phyloP scores from a whole-genome alignment of 2,329 filamentous ascomycete species.

The Fusarium compactum region DNA sequence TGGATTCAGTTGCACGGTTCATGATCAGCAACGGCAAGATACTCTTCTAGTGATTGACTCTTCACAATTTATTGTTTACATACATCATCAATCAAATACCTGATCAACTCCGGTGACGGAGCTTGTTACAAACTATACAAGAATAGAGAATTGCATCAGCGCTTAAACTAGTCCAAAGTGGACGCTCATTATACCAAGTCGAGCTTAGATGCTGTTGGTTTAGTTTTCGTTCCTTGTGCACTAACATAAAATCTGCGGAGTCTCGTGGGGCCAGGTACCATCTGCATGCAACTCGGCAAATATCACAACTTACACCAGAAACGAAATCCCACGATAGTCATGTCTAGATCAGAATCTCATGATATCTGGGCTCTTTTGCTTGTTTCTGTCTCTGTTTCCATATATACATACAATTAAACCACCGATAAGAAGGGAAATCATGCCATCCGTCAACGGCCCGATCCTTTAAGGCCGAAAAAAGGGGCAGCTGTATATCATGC shows the following conservation, averaged over 20 bases:
- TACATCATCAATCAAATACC: not conserved
- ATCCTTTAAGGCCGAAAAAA: slow-evolving; percentile 23
- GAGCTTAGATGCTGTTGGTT: slow-evolving; percentile 19
- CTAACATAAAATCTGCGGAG: slow-evolving; percentile 8
- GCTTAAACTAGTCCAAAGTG: slow-evolving; percentile 13
- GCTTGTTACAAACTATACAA: slow-evolving; percentile 2
- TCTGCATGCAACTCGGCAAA: not conserved
- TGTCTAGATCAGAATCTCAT: slow-evolving; percentile 17
- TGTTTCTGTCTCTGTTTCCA: not conserved
- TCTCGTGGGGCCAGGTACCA: slow-evolving; percentile 13
- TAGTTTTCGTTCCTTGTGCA: slow-evolving; percentile 10
- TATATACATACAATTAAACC: not conserved
- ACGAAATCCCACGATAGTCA: slow-evolving; percentile 1
- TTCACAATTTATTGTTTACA: not conserved
- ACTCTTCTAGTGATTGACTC: not conserved
- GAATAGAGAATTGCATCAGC: slow-evolving; percentile 4
- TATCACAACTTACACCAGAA: slow-evolving; percentile 7
- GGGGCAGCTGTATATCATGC: slow-evolving; percentile 29
- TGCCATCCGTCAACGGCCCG: slow-evolving; percentile 35
- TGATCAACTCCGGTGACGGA: slow-evolving; percentile 8
- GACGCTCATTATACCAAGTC: slow-evolving; percentile 15
- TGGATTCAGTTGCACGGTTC: not conserved
- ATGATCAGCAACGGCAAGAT: not conserved
- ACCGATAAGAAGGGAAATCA: slow-evolving; percentile 12
- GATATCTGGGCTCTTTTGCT: not conserved